Evolutionary conservation across 2,329 filamentous ascomycete genomes (phyloP).

Genomic region (Cadophora sp.): DNA sequence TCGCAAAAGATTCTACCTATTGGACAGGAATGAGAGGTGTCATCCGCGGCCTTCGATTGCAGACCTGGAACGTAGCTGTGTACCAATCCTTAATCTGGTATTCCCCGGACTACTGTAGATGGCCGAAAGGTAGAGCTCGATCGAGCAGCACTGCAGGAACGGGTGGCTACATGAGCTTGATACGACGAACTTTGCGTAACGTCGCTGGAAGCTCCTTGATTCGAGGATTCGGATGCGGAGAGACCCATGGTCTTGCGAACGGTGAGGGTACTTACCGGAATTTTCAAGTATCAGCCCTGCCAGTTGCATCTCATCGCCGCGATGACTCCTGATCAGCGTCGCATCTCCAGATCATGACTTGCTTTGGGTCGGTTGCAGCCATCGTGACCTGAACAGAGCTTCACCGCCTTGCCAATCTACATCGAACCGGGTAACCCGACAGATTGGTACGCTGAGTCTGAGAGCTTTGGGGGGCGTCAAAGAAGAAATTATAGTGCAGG

Average conservation of each 20-base stretch:
- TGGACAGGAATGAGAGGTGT: slow-evolving; percentile 18
- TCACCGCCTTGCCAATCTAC: slow-evolving; percentile 38
- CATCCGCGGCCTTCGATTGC: slow-evolving; percentile 15
- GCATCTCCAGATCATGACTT: slow-evolving; percentile 11
- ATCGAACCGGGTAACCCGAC: slow-evolving; percentile 31
- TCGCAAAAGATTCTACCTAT: slow-evolving; percentile 23
- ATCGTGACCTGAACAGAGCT: slow-evolving; percentile 35
- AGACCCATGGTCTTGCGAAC: slow-evolving; percentile 31
- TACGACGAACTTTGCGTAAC: slow-evolving; percentile 33
- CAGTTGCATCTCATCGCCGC: slow-evolving; percentile 36
- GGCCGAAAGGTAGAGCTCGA: slow-evolving; percentile 33
- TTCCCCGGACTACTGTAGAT: slow-evolving; percentile 32
- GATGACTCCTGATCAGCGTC: slow-evolving; percentile 24
- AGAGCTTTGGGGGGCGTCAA: not conserved
- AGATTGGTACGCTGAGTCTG: slow-evolving; percentile 27
- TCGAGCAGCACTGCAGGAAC: slow-evolving; percentile 42
- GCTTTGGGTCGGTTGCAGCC: slow-evolving; percentile 14
- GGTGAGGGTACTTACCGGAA: slow-evolving; percentile 19
- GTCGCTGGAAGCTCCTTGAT: slow-evolving; percentile 37
- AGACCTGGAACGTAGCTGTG: slow-evolving; percentile 15
- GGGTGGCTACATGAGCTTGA: slow-evolving; percentile 40
- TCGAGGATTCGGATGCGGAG: slow-evolving; percentile 35
- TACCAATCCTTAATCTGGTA: slow-evolving; percentile 30
- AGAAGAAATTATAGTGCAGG: slow-evolving; percentile 10
- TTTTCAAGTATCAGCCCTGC: slow-evolving; percentile 40